A percentile compares a stretch with the other conserved stretches of the same genome.
Conservation (phyloP, 2,329 filamentous ascomycete species). For the Alternaria conjuncta region DNA sequence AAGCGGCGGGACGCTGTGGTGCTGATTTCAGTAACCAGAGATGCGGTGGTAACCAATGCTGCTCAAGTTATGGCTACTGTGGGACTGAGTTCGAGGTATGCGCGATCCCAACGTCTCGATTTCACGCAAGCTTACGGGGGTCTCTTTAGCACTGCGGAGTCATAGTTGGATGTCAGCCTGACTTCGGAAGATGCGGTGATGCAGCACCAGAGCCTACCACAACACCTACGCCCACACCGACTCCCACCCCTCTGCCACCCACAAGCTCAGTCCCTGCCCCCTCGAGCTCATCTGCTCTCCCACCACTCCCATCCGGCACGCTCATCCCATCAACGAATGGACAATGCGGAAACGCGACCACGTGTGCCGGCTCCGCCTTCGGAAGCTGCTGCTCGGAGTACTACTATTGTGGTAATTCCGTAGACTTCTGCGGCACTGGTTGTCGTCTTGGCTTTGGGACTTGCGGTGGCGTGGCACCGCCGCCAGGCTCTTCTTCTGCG, state of each 20-base stretch:
- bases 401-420: slow-evolving; percentile 31
- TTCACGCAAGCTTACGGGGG: neutral
- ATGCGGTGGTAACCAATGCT: slow-evolving; percentile 33
- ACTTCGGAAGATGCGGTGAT: slow-evolving; percentile 37
- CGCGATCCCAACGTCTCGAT: neutral
- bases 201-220: slow-evolving; percentile 14
- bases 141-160: slow-evolving; percentile 16
- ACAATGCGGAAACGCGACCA: slow-evolving; percentile 39
- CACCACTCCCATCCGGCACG: slow-evolving; percentile 32
- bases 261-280: slow-evolving; percentile 1
- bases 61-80: slow-evolving; percentile 35
- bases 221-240: slow-evolving; percentile 21
- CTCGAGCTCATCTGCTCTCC: slow-evolving; percentile 20
- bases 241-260: slow-evolving; percentile 27
- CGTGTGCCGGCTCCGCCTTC: slow-evolving; percentile 32
- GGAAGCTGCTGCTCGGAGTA: slow-evolving; percentile 36
- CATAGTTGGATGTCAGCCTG: slow-evolving; percentile 36
- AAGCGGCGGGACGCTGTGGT: slow-evolving; percentile 34
- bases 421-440: slow-evolving; percentile 36
- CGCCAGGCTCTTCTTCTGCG: slow-evolving; percentile 21
- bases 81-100: slow-evolving; percentile 29
- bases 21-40: slow-evolving; percentile 21
- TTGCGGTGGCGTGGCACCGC: slow-evolving; percentile 25
- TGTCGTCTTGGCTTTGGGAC: slow-evolving; percentile 34
- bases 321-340: slow-evolving; percentile 34